Evolutionary conservation across 129 eudicot species (phyloP), one percentile per base, ranked within the genome.

Genomic region (Centella asiatica): DNA sequence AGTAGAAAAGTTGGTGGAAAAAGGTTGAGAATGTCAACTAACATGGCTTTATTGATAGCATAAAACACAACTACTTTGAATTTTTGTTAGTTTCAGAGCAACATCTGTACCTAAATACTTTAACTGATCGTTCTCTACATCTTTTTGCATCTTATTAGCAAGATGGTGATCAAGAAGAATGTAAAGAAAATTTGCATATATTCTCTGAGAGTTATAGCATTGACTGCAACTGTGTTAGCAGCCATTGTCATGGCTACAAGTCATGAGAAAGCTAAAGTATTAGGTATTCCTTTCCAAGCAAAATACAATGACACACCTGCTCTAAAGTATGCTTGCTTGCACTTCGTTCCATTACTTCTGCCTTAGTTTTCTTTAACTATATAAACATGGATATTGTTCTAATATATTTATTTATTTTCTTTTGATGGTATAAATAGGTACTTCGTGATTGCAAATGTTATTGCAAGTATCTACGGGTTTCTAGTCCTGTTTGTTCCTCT

Each of bases 201-300:
- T 4, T 19, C 33, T 26, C n/a, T 24, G 33, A 57, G 62, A 45
- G 17, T 57, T 57, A n/a, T 57, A 57, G 62, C 62, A 12, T 33
- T 57, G 28, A 57, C 27, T 3, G 45, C 62, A n/a, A 57, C 62
- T 1, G 19, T 57, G 32, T 32, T 33, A 26, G 44, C 62, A n/a
- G 62, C 44, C 28, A 1, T 57, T 19, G 22, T 57, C 62, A 57
- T 23, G 22, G 62, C n/a, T 33, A 57, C 62, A 32, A 57, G 62
- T 19, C 62, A 57, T 33, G 29, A 57, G 39, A 32, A 33, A 33
- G n/a, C 62, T 19, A 33, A 4, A 0, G 20, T 57, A 23, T 22
- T 57, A 44, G 18, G 17, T 2, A 9, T 57, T 15, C 33, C 62
- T 33, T 33, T 57, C n/a, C 26, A 57, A 57, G 62, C 62, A 39